Evolutionary conservation across 495 filamentous ascomycete species (phyloP).

Genomic region (Talaromyces nanjingensis): DNA sequence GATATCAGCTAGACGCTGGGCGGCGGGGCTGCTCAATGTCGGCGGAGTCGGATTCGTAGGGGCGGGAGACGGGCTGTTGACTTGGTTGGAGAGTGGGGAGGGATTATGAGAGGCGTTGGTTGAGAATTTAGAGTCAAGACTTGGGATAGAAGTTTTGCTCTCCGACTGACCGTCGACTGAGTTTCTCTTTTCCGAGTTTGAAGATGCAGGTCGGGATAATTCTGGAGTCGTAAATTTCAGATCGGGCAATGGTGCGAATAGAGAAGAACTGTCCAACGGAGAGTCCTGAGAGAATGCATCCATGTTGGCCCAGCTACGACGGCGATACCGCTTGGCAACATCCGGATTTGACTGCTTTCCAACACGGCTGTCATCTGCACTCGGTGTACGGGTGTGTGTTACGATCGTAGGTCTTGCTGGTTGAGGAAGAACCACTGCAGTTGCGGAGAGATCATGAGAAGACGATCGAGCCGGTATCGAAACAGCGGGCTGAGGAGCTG

Average conservation of each 20-base stretch:
- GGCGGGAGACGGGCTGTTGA: constrained; percentile 41
- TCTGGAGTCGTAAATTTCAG: constrained; percentile 29
- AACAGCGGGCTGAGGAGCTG: constrained; percentile 35
- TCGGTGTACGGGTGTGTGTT: constrained; percentile 36
- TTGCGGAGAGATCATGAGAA: constrained; percentile 20
- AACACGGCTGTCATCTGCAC: constrained; percentile 47
- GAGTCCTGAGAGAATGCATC: constrained; percentile 46
- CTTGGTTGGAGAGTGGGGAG: constrained; percentile 83
- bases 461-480: constrained; percentile 12
- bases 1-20: constrained; percentile 72
- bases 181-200: constrained; percentile 54
- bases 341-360: constrained; percentile 43
- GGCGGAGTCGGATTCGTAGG: constrained; percentile 16
- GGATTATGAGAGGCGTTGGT: constrained; percentile 41
- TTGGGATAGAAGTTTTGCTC: constrained; percentile 1
- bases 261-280: constrained; percentile 15
- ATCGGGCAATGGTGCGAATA: constrained; percentile 11
- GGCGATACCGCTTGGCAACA: constrained; percentile 66
- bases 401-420: constrained; percentile 6
- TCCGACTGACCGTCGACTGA: constrained; percentile 28
- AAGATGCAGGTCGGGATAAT: constrained; percentile 36
- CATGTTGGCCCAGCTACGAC: constrained; percentile 76
- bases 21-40: constrained; percentile 56
- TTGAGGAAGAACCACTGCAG: constrained; percentile 1
- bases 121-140: neutral